Evolutionary conservation across 2,329 filamentous ascomycete genomes (phyloP), one percentile per base, ranked within the genome.

Genomic region (Neopestalotiopsis rosae): DNA sequence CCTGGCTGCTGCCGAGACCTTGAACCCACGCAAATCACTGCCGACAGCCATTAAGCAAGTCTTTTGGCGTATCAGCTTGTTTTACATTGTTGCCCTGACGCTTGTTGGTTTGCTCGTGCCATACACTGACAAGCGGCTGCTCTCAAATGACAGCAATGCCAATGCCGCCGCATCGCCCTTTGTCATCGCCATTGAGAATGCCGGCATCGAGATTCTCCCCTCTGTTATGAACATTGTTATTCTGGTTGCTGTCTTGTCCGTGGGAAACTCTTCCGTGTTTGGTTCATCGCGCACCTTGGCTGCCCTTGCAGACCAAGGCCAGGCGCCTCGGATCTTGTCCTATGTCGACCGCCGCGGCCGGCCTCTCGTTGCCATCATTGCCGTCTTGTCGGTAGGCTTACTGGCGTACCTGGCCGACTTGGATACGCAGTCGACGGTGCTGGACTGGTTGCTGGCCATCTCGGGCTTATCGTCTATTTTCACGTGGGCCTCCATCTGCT

Each of bases 221-320:
- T 94, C 92, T 0, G 87, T 97, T 66, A 96, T 97, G 91, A 98
- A 98, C 80, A 90, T 90, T n/a, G 94, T 98, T 70, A 97, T 98
- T 78, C 90, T 98, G 77, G 90, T 97, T 71, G 92, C 95, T 24
- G 94, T 97, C 28, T 84, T 98, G 28, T 97, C 94, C 0, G 95
- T 98, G 69, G 94, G 94, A 69, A 98, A 97, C 81, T 95, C 94
- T 6, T 91, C 94, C 70, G 91, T 98, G 69, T 98, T 97, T 76
- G 95, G 94, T 45, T 95, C 94, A 30, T 97, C 94, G 1, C 91
- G 95, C 74, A 98, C 95, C 2, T 89, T 98, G 7, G 94, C 94
- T 32, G 94, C 95, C 3, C 88, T 98, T 1, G 94, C 95, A 59
- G 94, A 97, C 79, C 94, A 97, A 79, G 88, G 90, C 67, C 94